Evolutionary conservation across 495 filamentous ascomycete species (phyloP).

Genomic region (Penicillium desertorum): DNA sequence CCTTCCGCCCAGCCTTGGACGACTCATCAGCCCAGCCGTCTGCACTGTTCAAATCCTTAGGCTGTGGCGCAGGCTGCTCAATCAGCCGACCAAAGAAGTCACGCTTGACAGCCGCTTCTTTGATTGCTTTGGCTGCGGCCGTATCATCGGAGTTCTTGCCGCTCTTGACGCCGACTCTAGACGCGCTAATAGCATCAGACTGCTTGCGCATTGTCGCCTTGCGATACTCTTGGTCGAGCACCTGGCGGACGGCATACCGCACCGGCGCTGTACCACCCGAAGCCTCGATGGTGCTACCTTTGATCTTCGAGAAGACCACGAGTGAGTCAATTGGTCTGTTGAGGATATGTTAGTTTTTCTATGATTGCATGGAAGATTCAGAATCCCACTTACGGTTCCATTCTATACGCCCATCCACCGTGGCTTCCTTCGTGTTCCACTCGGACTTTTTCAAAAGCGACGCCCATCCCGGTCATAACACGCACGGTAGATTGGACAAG

Average conservation of each 20-base stretch:
- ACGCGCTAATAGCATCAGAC: conserved; percentile 54
- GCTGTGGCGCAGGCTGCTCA: conserved; percentile 41
- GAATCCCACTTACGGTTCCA: conserved; percentile 77
- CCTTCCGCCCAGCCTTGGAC: conserved; percentile 53
- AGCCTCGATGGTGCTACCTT: conserved; percentile 24
- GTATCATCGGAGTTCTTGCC: conserved; percentile 23
- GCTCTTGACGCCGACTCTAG: conserved; percentile 36
- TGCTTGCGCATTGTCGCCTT: conserved; percentile 64
- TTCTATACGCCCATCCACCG: conserved; percentile 78
- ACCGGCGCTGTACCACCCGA: conserved; percentile 59
- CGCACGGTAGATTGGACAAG: conserved; percentile 77
- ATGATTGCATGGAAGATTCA: conserved; percentile 10
- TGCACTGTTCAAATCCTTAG: conserved; percentile 13
- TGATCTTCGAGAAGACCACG: conserved; percentile 41
- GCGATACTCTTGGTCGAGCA: conserved; percentile 83
- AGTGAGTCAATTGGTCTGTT: conserved; percentile 69
- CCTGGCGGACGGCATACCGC: conserved; percentile 86
- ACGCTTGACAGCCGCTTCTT: conserved; percentile 57
- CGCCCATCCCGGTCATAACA: conserved; percentile 74
- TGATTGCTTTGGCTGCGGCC: conserved; percentile 24
- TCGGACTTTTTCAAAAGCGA: conserved; percentile 77
- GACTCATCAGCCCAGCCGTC: conserved; percentile 33
- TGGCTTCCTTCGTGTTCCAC: conserved; percentile 65
- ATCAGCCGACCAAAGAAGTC: conserved; percentile 89
- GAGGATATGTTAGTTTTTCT: conserved; percentile 24